Evolutionary conservation across 1,139 yeast species (phyloP).

Genomic region (Casaregolazyma suthepensis): DNA sequence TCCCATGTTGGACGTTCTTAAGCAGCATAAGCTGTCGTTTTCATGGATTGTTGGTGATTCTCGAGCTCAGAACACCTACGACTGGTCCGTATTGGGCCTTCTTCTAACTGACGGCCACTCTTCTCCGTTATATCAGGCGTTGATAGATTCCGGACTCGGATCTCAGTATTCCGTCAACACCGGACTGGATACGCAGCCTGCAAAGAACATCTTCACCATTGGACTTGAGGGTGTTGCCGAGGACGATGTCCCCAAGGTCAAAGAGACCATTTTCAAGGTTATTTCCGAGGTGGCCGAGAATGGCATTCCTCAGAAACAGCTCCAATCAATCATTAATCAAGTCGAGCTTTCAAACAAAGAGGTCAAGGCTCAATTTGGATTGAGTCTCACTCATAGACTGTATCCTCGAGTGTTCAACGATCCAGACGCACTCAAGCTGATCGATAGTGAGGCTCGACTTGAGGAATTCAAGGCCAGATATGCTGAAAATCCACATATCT

Average conservation of each 20-base stretch:
- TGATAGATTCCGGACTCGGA: constrained; percentile 80
- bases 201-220: constrained; percentile 69
- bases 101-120: constrained; percentile 87
- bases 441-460: constrained; percentile 61
- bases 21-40: constrained; percentile 71
- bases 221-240: constrained; percentile 74
- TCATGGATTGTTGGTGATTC: constrained; percentile 87
- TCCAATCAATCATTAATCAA: constrained; percentile 84
- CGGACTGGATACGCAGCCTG: constrained; percentile 81
- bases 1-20: constrained; percentile 64
- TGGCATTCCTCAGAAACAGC: constrained; percentile 53
- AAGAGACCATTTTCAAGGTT: constrained; percentile 40
- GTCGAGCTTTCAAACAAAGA: constrained; percentile 77
- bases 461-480: constrained; percentile 57
- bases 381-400: constrained; percentile 65
- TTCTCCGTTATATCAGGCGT: constrained; percentile 76
- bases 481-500: constrained; percentile 43
- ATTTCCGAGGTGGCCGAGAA: constrained; percentile 30
- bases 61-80: constrained; percentile 58
- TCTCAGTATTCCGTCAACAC: constrained; percentile 84
- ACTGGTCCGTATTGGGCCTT: constrained; percentile 65
- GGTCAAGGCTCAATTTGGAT: constrained; percentile 86
- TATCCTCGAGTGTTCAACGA: constrained; percentile 83
- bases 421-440: constrained; percentile 57
- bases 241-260: constrained; percentile 42